Evolutionary conservation across 768 basidiomycete species (phyloP).

Genomic region (Saitozyma podzolica): DNA sequence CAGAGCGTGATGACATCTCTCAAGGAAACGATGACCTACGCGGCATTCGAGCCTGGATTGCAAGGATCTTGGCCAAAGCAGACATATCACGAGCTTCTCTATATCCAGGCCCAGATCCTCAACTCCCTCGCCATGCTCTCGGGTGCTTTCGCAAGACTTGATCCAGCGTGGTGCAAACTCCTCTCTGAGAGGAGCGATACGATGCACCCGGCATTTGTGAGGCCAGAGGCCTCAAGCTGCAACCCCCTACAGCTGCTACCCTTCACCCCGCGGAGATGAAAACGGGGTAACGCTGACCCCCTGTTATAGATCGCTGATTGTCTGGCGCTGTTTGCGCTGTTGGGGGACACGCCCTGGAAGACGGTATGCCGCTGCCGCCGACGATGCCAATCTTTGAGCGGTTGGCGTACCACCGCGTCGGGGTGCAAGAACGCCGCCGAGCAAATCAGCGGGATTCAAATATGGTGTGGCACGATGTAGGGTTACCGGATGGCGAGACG

Average conservation of each 20-base stretch:
- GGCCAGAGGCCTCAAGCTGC: not conserved
- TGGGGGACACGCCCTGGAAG: slow-evolving; percentile 34
- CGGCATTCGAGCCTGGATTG: slow-evolving; percentile 32
- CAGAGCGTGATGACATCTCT: too few relatives aligned
- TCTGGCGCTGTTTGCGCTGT: slow-evolving; percentile 40
- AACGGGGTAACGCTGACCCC: too few relatives aligned
- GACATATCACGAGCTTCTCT: slow-evolving; percentile 57
- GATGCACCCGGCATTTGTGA: slow-evolving; percentile 62
- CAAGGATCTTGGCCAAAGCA: slow-evolving; percentile 60
- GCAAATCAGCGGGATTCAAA: too few relatives aligned
- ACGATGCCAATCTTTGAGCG: slow-evolving; percentile 45
- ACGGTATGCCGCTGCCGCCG: slow-evolving; percentile 38
- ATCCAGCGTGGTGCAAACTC: slow-evolving; percentile 54
- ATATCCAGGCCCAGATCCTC: slow-evolving; percentile 56
- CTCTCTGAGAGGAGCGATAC: slow-evolving; percentile 58
- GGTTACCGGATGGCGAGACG: too few relatives aligned
- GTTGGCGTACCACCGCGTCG: slow-evolving; percentile 27
- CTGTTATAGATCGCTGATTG: slow-evolving; percentile 47
- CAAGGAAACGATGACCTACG: too few relatives aligned
- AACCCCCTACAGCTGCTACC: too few relatives aligned
- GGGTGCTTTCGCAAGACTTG: slow-evolving; percentile 56
- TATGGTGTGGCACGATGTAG: slow-evolving; percentile 61
- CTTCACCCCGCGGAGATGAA: too few relatives aligned
- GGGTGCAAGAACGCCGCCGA: too few relatives aligned
- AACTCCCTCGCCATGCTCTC: slow-evolving; percentile 49